phyloP scores from a whole-genome alignment of 2,329 filamentous ascomycete species.

The Exophiala lecanii-corni region DNA sequence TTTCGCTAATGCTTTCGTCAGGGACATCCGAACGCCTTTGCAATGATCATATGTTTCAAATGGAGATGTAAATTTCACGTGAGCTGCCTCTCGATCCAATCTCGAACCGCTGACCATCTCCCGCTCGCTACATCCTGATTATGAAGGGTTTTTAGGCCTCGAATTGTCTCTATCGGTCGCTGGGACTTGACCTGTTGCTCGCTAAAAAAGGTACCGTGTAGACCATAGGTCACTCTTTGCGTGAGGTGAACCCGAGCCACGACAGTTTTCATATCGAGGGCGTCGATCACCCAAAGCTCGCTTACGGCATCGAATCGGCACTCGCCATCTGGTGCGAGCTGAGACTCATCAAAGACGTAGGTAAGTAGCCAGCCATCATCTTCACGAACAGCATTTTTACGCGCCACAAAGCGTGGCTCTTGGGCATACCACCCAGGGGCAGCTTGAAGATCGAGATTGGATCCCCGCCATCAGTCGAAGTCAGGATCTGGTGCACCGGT shows the following conservation, averaged over 20 bases:
- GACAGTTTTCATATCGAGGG: slow-evolving; percentile 56
- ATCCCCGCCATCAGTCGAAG: slow-evolving; percentile 44
- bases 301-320: slow-evolving; percentile 46
- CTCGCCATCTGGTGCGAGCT: slow-evolving; percentile 51
- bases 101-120: slow-evolving; percentile 10
- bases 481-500: slow-evolving; percentile 49
- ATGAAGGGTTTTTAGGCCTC: slow-evolving; percentile 16
- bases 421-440: slow-evolving; percentile 61
- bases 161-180: slow-evolving; percentile 34
- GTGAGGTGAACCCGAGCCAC: slow-evolving; percentile 57
- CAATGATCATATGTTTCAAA: too few relatives aligned
- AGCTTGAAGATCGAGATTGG: slow-evolving; percentile 59
- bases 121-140: slow-evolving; percentile 1
- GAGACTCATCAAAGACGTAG: slow-evolving; percentile 66
- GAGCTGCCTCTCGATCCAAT: slow-evolving; percentile 12
- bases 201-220: slow-evolving; percentile 61
- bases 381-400: slow-evolving; percentile 42
- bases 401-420: slow-evolving; percentile 61
- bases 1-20: too few relatives aligned
- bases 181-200: slow-evolving; percentile 51
- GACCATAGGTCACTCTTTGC: slow-evolving; percentile 64
- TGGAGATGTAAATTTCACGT: too few relatives aligned
- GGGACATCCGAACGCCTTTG: too few relatives aligned
- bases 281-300: slow-evolving; percentile 67
- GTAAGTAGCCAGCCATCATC: slow-evolving; percentile 65